A percentile compares a stretch with the other conserved stretches of the same genome.
Conservation (phyloP, 805 yeast genomes). For the Saturnispora halmiae region DNA sequence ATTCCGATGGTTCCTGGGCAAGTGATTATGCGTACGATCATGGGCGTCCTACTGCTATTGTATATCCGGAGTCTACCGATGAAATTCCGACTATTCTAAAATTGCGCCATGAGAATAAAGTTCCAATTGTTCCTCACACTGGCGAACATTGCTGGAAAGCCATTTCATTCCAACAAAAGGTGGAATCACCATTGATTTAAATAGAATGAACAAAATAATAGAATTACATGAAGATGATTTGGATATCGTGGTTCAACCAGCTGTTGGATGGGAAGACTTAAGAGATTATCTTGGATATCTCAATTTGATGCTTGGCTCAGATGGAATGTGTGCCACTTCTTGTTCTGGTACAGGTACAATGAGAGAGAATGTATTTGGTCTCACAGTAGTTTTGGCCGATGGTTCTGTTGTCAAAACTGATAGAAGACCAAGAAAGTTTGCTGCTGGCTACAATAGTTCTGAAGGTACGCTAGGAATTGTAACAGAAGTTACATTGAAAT, state of each 20-base stretch:
- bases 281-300: conserved; percentile 41
- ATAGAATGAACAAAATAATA: conserved; percentile 51
- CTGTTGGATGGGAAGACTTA: conserved; percentile 70
- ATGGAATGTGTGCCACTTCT: conserved; percentile 69
- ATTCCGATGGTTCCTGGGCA: conserved; percentile 28
- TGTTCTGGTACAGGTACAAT: conserved; percentile 83
- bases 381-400: conserved; percentile 73
- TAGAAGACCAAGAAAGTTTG: conserved; percentile 64
- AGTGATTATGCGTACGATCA: conserved; percentile 28
- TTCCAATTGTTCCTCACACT: conserved; percentile 68
- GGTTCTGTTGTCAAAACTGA: conserved; percentile 70
- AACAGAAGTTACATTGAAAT: conserved; percentile 59
- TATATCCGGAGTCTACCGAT: conserved; percentile 56
- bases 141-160: conserved; percentile 77
- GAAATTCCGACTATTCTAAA: conserved; percentile 57
- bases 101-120: conserved; percentile 47
- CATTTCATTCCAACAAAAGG: conserved; percentile 63
- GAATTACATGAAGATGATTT: conserved; percentile 53
- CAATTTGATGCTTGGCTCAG: conserved; percentile 62
- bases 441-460: conserved; percentile 78
- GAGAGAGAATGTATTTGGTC: conserved; percentile 58
- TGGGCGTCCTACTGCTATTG: conserved; percentile 36
- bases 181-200: conserved; percentile 52
- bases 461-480: conserved; percentile 76
- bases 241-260: conserved; percentile 68